Base-by-base conservation (phyloP, 179 eudicot genomes). In the Silene vulgaris region DNA sequence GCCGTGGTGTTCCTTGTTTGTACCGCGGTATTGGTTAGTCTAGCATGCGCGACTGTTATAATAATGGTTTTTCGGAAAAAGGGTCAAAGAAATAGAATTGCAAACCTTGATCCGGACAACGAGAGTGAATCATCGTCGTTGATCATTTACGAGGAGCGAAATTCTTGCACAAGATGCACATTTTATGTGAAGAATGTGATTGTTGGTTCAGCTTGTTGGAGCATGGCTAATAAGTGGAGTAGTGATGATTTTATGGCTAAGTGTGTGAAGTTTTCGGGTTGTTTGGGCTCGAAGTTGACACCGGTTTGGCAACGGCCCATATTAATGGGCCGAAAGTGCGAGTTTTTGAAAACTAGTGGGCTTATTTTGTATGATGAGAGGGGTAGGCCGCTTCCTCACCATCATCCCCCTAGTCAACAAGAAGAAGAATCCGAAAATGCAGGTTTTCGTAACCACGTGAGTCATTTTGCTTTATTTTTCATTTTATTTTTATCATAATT, bases 291-390 rank as follows among this genome's bases (percentile, higher is more conserved):
- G 80, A 81, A 72, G 20, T 48, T 63, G 65, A 1, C 83, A 29
- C 84, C 90, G 6, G 90, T 91, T 79, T 91, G 97, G 97, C 97
- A 91, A 60, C 84, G 91, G 86, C 97, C 91, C 11, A 91, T 91
- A 59, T 77, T 91, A 0, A 91, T 90, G 97, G 97, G 97, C 16
- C 96, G 83, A 74, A 91, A 83, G 68, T 91, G 97, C 77, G 88
- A 87, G 89, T 79, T 91, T 8, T 96, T 93, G 0, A 82, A 85
- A 73, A 90, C 84, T 74, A 91, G 96, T 74, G 97, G 97, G 57
- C 82, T 91, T 8, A 91, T 91, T 80, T 84, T 91, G 69, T 91
- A 91, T 69, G 97, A 91, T 78, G 90, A 87, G 57, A 85, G 81
- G 71, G 97, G 97, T n/a, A 78, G 63, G 6, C 89, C 90, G 8